Evolutionary conservation across 2,329 filamentous ascomycete species (phyloP), one percentile per base, ranked within the genome.

Genomic region (Coleophoma cylindrospora): DNA sequence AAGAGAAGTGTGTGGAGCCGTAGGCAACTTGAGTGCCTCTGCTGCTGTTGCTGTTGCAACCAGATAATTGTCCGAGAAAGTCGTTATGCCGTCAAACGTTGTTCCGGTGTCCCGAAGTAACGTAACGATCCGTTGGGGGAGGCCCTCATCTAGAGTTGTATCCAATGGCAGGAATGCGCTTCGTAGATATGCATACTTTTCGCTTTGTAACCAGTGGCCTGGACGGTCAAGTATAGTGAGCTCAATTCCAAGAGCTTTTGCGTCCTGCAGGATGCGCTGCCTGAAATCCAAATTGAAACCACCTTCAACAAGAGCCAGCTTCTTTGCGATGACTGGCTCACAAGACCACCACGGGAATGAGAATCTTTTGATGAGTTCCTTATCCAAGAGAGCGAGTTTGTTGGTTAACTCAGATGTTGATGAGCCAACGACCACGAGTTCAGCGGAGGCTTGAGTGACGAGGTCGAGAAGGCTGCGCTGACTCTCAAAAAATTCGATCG

Each of bases 141-240:
- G 34, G 6, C 27, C 34, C 2, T 33, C 34, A 15, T 50, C 48
- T 34, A 37, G 8, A 38, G 4, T 45, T 37, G 11, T 10, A 22
- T 50, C 48, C 8, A 50, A 38, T 37, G 41, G 40, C 3, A 50
- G 21, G 40, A 50, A 45, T 17, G 21, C 40, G 10, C 45, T 8
- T 17, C 14, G 32, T 34, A 17, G 45, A 27, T n/a, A 4, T 45
- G 40, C 40, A 45, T 8, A 45, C 19, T 45, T 14, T 4, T 22
- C 13, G 12, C 21, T 7, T 22, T 38, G 17, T 22, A 50, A 32
- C 48, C 48, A 50, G n/a, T 50, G 48, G 40, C 40, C 48, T 19
- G 48, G 48, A 11, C 48, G 14, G 11, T 50, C 48, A 2, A 50
- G 32, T 22, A 50, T 34, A 37, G 45, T 17, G 14, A 50, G 3